Conservation (phyloP, 2,329 filamentous ascomycete genomes). For the Fusarium verticillioides region DNA sequence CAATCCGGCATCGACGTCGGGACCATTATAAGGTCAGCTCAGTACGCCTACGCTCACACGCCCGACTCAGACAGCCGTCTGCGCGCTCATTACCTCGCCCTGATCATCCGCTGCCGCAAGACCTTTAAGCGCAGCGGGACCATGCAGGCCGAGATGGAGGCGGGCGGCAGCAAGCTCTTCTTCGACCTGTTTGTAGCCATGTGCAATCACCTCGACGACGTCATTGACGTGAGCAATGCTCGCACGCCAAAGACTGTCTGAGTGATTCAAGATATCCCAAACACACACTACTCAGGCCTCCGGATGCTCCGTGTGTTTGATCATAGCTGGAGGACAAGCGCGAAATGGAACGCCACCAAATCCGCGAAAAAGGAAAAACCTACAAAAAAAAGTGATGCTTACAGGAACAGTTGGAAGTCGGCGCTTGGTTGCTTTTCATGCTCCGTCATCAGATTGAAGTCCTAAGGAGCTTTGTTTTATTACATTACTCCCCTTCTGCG, state of each 20-base stretch:
- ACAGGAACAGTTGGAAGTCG: slow-evolving; percentile 39
- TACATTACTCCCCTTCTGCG: slow-evolving; percentile 60
- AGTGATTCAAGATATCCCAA: slow-evolving; percentile 41
- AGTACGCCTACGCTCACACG: slow-evolving; percentile 95
- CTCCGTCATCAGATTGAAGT: slow-evolving; percentile 64
- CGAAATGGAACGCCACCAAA: slow-evolving; percentile 35
- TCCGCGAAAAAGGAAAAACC: slow-evolving; percentile 35
- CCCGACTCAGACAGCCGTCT: slow-evolving; percentile 91
- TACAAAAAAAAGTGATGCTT: slow-evolving; percentile 41
- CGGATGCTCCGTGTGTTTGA: slow-evolving; percentile 37
- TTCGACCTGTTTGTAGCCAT: slow-evolving; percentile 98
- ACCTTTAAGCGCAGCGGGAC: slow-evolving; percentile 98
- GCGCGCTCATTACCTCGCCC: slow-evolving; percentile 95
- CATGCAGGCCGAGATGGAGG: slow-evolving; percentile 99
- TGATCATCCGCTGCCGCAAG: slow-evolving; percentile 96
- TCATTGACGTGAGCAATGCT: slow-evolving; percentile 84
- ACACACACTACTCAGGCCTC: slow-evolving; percentile 37
- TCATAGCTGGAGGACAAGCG: slow-evolving; percentile 40
- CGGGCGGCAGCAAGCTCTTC: slow-evolving; percentile 88
- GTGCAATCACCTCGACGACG: slow-evolving; percentile 98
- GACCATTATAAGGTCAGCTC: slow-evolving; percentile 90
- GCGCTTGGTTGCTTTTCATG: slow-evolving; percentile 52
- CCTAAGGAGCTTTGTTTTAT: slow-evolving; percentile 57
- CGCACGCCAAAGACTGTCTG: slow-evolving; percentile 68
- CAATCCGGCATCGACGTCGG: slow-evolving; percentile 92